These are phyloP conservation scores for Acanthamoeba castellanii DNA, from an alignment of 208 protist species.

Conservation along the genomic window DNA sequence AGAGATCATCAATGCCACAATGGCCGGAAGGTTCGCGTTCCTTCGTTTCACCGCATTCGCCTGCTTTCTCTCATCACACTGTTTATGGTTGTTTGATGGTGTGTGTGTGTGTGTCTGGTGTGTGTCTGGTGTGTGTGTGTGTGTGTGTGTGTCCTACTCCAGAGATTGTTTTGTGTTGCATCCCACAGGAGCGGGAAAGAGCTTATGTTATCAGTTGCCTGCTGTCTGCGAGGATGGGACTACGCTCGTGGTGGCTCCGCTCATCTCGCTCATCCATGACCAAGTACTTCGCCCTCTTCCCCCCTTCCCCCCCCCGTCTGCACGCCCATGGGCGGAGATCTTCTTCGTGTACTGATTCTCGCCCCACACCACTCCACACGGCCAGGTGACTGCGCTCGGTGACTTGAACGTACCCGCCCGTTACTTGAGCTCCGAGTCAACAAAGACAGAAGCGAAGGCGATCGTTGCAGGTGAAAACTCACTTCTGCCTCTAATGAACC, in stretches of 20 bases:
- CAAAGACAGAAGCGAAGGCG: background rate
- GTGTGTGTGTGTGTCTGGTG: no score
- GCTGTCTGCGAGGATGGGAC: constrained; percentile 83
- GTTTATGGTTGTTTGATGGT: background rate
- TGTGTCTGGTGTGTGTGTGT: no score
- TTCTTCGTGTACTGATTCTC: background rate
- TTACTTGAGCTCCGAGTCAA: constrained; percentile 30
- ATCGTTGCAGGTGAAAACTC: background rate
- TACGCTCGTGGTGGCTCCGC: constrained; percentile 94
- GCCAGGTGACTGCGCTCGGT: background rate
- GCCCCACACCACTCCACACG: background rate
- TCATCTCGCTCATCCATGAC: constrained; percentile 96
- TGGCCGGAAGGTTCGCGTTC: background rate
- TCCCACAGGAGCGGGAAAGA: constrained; percentile 92
- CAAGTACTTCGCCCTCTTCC: constrained; percentile 75
- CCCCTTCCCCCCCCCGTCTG: background rate
- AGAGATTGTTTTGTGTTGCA: constrained; percentile 95
- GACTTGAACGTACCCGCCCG: background rate
- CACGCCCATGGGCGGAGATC: background rate
- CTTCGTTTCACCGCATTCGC: no score
- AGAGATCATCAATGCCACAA: constrained; percentile 60
- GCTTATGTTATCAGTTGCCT: constrained; percentile 92
- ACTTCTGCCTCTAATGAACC: background rate
- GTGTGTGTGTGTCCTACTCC: no score
- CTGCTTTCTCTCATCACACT: no score